Evolutionary conservation across 2,329 filamentous ascomycete genomes (phyloP).

Genomic region (Pseudofabraea citricarpa): DNA sequence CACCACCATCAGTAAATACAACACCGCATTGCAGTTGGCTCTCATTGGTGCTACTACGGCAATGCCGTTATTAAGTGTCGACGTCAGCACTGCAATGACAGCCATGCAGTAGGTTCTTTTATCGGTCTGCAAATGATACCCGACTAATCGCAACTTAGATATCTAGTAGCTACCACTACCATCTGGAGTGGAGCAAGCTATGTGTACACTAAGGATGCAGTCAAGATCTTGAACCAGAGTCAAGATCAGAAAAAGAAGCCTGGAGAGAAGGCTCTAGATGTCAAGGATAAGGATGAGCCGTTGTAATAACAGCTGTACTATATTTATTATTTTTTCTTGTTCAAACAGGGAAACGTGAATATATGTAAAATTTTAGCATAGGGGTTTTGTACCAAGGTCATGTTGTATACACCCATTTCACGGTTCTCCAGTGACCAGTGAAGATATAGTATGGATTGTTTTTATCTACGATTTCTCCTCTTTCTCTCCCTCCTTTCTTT

Average conservation of each 20-base stretch:
- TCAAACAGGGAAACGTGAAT: too few relatives aligned
- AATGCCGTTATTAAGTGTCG: conserved; percentile 65
- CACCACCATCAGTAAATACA: conserved; percentile 82
- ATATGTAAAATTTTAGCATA: too few relatives aligned
- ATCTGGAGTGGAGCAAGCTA: conserved; percentile 94
- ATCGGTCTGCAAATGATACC: conserved; percentile 13
- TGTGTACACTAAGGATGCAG: conserved; percentile 82
- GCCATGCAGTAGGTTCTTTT: conserved; percentile 55
- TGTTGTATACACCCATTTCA: too few relatives aligned
- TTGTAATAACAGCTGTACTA: too few relatives aligned
- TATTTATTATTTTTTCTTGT: too few relatives aligned
- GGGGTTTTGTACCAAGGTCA: too few relatives aligned
- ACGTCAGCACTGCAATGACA: conserved; percentile 50
- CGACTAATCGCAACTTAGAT: conserved; percentile 46
- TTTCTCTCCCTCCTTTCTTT: too few relatives aligned
- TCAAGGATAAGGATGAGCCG: too few relatives aligned
- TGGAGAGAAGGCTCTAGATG: too few relatives aligned
- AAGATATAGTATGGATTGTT: too few relatives aligned
- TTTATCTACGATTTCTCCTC: too few relatives aligned
- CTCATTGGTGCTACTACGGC: conserved; percentile 82
- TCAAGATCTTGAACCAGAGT: conserved; percentile 66
- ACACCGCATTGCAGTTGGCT: conserved; percentile 85
- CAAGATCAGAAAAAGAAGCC: conserved; percentile 5
- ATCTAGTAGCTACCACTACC: conserved; percentile 82
- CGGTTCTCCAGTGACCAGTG: too few relatives aligned